Base-by-base conservation (phyloP, 805 yeast genomes). In the Zygosaccharomyces kombuchaensis region DNA sequence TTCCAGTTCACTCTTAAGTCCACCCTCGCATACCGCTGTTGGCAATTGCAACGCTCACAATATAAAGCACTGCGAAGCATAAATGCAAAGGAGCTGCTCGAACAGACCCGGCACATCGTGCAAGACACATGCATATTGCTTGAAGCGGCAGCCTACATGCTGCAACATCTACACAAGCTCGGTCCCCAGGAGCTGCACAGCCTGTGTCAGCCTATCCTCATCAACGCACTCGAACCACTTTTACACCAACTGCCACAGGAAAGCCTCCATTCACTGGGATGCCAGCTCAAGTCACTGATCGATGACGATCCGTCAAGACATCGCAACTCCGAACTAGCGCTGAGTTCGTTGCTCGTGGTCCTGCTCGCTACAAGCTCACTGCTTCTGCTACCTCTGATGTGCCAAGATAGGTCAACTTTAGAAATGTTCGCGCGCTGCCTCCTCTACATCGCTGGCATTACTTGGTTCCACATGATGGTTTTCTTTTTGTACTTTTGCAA, bases 391-490 rank as follows among this genome's bases (percentile, higher is more conserved):
- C 41, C 41, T 9, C 34, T 38, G 25, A 38, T 38, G 41, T 38
- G 41, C 10, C 29, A 27, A 9, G 34, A 38, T 4, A 10, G 31
- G 34, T n/a, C 19, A 12, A 26, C 16, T 9, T 31, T 30, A 6
- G 12, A 16, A 10, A 16, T 38, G 31, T 23, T 38, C 13, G 16
- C 41, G 2, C 29, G 41, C 17, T 38, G 41, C 25, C 16, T 38
- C 25, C 14, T 38, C 12, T 38, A 38, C 25, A 6, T 38, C 12
- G 34, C 22, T 5, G 41, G 41, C 16, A 27, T 38, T 23, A 38
- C 41, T 9, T 38, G 41, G 41, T 38, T 38, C 12, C 41, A 38
- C 14, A 38, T 38, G 41, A 38, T 38, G 41, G 41, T 38, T 17
- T 38, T 38, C 16, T 38, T 38, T 27, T 27, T 38, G 34, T 38